Conservation (phyloP, 768 basidiomycete species). For the Rubroboletus satanas region DNA sequence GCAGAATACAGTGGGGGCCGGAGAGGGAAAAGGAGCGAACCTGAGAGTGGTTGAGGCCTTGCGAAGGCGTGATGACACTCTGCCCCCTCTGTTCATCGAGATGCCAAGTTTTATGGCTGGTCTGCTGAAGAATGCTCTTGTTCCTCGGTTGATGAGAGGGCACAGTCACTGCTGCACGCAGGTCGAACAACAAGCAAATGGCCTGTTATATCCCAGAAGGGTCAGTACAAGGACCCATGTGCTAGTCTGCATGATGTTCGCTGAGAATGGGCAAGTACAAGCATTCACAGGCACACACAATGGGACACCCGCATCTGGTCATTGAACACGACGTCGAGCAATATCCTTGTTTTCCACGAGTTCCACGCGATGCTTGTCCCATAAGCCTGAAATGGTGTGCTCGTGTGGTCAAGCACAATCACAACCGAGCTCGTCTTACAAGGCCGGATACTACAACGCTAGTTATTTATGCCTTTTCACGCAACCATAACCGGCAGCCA, state of each 20-base stretch:
- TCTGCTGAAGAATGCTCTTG: constrained; percentile 11
- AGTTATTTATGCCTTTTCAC: neutral
- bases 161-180: neutral
- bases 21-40: constrained; percentile 3
- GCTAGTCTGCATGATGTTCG: neutral
- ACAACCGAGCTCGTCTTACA: neutral
- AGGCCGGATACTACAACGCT: neutral
- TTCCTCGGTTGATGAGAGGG: constrained; percentile 5
- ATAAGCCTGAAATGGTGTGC: too few relatives aligned
- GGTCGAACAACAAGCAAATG: constrained; percentile 12
- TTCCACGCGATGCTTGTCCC: neutral
- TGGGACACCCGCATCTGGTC: constrained; percentile 4
- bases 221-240: constrained; percentile 7
- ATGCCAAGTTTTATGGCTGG: constrained; percentile 20
- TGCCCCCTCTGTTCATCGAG: neutral
- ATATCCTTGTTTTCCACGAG: neutral
- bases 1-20: neutral
- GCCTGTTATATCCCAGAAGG: constrained; percentile 2
- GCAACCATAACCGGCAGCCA: neutral
- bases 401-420: neutral
- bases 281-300: neutral
- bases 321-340: neutral
- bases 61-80: neutral
- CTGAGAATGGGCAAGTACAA: neutral
- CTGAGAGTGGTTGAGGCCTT: neutral